Evolutionary conservation across 768 basidiomycete species (phyloP).

Genomic region (Holtermanniella nyarrowii): DNA sequence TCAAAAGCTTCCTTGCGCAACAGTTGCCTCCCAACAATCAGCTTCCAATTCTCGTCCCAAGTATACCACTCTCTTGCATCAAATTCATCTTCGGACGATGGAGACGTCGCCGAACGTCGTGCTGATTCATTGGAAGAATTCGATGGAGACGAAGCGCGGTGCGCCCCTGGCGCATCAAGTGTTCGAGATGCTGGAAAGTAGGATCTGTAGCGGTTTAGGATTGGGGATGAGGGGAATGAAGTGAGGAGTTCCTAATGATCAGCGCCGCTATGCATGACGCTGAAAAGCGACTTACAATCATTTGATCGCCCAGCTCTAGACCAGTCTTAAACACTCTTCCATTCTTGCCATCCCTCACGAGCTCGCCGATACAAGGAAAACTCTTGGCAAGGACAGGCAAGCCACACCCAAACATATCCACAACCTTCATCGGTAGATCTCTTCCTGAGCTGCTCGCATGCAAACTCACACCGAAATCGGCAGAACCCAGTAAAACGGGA

Average conservation of each 20-base stretch:
- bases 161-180: conserved; percentile 5
- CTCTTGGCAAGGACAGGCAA: conserved; percentile 83
- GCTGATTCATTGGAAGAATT: neutral
- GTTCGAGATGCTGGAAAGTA: conserved; percentile 43
- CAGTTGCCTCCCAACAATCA: conserved; percentile 44
- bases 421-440: conserved; percentile 97
- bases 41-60: conserved; percentile 82
- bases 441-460: conserved; percentile 82
- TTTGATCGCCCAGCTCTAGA: conserved; percentile 56
- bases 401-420: conserved; percentile 98
- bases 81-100: conserved; percentile 16
- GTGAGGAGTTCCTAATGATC: conserved; percentile 49
- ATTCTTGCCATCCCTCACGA: conserved; percentile 74
- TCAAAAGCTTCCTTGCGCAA: too few relatives aligned
- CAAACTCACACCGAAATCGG: conserved; percentile 81
- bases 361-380: conserved; percentile 74
- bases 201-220: conserved; percentile 49
- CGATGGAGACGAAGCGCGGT: conserved; percentile 2
- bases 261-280: neutral
- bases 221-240: conserved; percentile 52
- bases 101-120: neutral
- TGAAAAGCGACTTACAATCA: conserved; percentile 40
- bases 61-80: conserved; percentile 54
- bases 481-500: conserved; percentile 73
- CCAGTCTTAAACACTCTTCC: conserved; percentile 67